Base-by-base conservation (phyloP, 768 basidiomycete species). In the Termitomyces sp. region DNA sequence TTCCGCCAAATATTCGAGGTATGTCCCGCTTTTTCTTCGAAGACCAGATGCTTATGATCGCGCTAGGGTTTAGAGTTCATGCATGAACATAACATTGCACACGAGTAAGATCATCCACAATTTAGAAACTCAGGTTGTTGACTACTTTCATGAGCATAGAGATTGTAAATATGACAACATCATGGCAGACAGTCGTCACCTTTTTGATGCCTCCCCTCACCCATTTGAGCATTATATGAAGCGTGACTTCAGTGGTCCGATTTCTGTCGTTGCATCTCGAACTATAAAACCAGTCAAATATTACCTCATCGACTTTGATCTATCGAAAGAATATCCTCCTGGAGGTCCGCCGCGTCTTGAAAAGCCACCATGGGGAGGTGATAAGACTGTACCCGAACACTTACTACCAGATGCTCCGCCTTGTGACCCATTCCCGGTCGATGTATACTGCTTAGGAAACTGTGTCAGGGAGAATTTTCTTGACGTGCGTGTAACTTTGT, bases 1-100 rank as follows among this genome's bases (percentile, higher is more conserved):
- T 57, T 53, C 9, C 57, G 50, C 24, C 57, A 52, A 13, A 58
- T 53, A 12, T 58, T 53, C 18, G 57, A 71, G 66, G 72, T 71
- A 24, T 51, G 9, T 4, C 9, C 35, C 35, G 5, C 28, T 36
- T 33, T 35, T 24, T 6, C 16, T 6, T 36, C 3, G 2, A 36
- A 18, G 24, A 18, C 16, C 4, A 20, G n/a, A 16, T 55, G 62
- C 48, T 7, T 35, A 22, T 35, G 30, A 7, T n/a, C 0, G 24
- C 16, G 8, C 8, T 24, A 75, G 70, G 71, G 70, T 1, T 38
- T 76, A 1, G 59, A 63, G n/a, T 76, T 69, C 24, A 74, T 75
- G 70, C 72, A 76, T 22, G 20, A 65, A 7, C 63, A 73, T 42
- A 63, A 55, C 10, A 62, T 75, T 26, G 69, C 67, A 0, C 74